Base-by-base conservation (phyloP, 495 filamentous ascomycete species). In the Daldinia decipiens region DNA sequence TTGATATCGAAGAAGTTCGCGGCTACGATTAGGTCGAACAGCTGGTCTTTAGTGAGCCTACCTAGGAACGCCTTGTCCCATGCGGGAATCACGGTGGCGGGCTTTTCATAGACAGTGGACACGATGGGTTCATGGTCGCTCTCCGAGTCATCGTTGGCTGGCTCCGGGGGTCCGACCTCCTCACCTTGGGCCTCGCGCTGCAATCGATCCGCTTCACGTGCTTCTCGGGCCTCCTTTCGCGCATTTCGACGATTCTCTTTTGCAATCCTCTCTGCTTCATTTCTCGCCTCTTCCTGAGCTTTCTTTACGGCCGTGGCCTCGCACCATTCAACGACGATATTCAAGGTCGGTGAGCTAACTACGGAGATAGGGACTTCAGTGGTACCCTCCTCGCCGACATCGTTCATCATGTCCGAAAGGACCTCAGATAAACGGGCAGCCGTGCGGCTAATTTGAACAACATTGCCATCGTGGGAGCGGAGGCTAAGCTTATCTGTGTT, bases 1-100 rank as follows among this genome's bases (percentile, higher is more conserved):
- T 90, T 88, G 78, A 92, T 91, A 59, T 91, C 90, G 38, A 92
- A 83, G 76, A 90, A 92, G 79, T 92, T 92, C 68, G 89, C 88
- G 13, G 89, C 89, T 84, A 87, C 50, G 31, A 47, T 51, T 4
- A 76, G 17, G 2, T 17, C n/a, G 27, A 58, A 58, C 1, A 69
- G 12, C 1, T 24, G 19, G 0, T 47, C 43, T 19, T 47, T 21
- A 0, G 8, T 11, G 8, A 47, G 17, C 15, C 40, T 19, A 2
- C 5, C 32, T 34, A 45, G n/a, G 40, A 17, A 45, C 34, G 34
- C 34, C 12, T 1, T 13, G 34, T 36, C 34, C 34, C 34, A 36
- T 4, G 2, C 11, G 12, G 34, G 34, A 2, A 36, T 36, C 34
- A 13, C 12, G 12, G 2, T 2, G 3, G 34, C 11, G 34, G 34